These are phyloP conservation scores for Candida sanyiensis DNA, from an alignment of 805 yeast species.

Conservation along the genomic window DNA sequence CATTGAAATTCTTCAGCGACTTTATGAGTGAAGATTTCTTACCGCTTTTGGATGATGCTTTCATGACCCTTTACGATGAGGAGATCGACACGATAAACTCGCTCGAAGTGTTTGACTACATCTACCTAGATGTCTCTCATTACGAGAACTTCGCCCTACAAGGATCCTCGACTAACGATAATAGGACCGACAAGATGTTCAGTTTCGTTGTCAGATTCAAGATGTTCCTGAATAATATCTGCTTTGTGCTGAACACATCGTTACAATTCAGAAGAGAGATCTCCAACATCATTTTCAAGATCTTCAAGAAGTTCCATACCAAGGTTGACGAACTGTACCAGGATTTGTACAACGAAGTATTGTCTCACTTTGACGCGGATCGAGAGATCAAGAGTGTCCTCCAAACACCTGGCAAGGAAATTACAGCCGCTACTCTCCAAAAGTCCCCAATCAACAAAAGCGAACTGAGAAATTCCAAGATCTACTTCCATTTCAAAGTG, in stretches of 20 bases:
- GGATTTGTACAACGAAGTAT: constrained; percentile 22
- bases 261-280: constrained; percentile 25
- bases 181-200: constrained; percentile 9
- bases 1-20: constrained; percentile 46
- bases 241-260: constrained; percentile 23
- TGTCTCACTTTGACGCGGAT: constrained; percentile 21
- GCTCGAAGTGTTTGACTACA: constrained; percentile 27
- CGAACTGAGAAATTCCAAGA: constrained; percentile 19
- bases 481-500: constrained; percentile 33
- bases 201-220: constrained; percentile 21
- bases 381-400: constrained; percentile 13
- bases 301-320: constrained; percentile 20
- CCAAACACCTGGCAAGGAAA: constrained; percentile 3
- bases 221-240: constrained; percentile 17
- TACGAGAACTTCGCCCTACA: not conserved
- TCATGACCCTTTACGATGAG: constrained; percentile 47
- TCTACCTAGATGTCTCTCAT: constrained; percentile 27
- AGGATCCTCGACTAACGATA: constrained; percentile 24
- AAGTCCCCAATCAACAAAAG: constrained; percentile 15
- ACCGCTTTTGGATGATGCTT: constrained; percentile 53
- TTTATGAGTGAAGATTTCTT: constrained; percentile 63
- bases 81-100: constrained; percentile 37
- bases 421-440: constrained; percentile 6
- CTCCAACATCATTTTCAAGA: constrained; percentile 18
- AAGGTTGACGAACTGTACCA: constrained; percentile 21